phyloP scores from a whole-genome alignment of 2,329 filamentous ascomycete species.

The Trichoderma asperellum region DNA sequence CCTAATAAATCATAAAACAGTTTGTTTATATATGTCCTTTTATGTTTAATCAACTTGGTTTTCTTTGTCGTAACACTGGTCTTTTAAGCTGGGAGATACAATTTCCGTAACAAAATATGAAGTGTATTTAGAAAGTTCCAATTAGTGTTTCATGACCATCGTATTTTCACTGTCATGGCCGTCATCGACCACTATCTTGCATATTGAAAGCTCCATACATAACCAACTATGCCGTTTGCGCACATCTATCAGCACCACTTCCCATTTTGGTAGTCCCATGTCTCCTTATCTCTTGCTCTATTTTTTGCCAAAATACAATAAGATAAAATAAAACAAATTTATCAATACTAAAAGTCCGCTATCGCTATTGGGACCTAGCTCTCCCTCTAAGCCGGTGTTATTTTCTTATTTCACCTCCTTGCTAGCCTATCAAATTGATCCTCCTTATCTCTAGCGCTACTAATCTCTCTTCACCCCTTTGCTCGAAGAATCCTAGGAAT shows the following conservation, averaged over 20 bases:
- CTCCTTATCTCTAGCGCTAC: constrained; percentile 1
- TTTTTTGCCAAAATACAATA: neutral
- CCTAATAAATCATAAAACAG: neutral
- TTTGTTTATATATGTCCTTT: neutral
- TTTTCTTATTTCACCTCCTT: neutral
- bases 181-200: neutral
- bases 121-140: neutral
- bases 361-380: neutral
- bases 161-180: neutral
- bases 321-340: neutral
- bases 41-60: neutral
- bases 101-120: neutral
- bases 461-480: neutral
- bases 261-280: too few species aligned
- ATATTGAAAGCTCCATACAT: neutral
- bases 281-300: neutral
- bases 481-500: neutral
- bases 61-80: neutral
- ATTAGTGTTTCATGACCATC: neutral
- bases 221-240: neutral
- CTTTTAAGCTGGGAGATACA: neutral
- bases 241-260: neutral
- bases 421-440: neutral
- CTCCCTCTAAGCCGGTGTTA: neutral
- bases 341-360: neutral